Evolutionary conservation across 139 green algal species (phyloP).

Genomic region (Chlorella sp.): DNA sequence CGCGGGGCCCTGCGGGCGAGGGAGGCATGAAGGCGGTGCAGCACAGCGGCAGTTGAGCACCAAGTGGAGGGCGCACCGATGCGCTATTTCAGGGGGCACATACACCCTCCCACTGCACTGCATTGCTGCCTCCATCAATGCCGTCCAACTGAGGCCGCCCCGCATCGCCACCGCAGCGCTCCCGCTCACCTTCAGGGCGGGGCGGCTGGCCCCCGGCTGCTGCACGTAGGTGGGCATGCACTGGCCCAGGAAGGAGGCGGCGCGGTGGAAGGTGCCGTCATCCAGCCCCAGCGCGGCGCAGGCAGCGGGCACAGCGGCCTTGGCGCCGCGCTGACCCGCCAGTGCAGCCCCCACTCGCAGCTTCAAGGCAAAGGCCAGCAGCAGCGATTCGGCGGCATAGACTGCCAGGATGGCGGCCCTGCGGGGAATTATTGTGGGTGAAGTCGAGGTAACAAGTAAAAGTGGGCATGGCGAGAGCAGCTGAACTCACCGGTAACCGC

Average conservation of each 20-base stretch:
- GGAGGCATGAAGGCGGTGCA: background rate
- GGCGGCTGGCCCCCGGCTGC: background rate
- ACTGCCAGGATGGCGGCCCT: slow-evolving; percentile 78
- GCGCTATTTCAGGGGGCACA: too few relatives aligned
- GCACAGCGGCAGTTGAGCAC: background rate
- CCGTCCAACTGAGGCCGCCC: too few relatives aligned
- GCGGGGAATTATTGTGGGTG: background rate
- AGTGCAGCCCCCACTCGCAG: slow-evolving; percentile 74
- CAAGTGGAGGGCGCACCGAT: too few relatives aligned
- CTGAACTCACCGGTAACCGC: too few relatives aligned
- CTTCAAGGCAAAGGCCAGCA: slow-evolving; percentile 94
- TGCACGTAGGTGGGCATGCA: slow-evolving; percentile 50
- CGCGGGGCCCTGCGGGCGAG: slow-evolving; percentile 52
- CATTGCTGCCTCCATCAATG: too few relatives aligned
- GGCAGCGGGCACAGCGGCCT: background rate
- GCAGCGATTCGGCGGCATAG: slow-evolving; percentile 81
- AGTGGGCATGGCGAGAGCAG: too few relatives aligned
- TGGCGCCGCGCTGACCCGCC: background rate
- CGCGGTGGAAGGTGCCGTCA: slow-evolving; percentile 28
- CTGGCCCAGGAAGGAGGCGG: slow-evolving; percentile 57
- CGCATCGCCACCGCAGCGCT: background rate
- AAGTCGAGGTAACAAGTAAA: too few relatives aligned
- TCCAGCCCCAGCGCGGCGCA: slow-evolving; percentile 13
- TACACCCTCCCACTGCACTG: too few relatives aligned
- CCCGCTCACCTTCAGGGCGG: slow-evolving; percentile 19